Conservation (phyloP, 768 basidiomycete species). For the Trametopsis cervina region DNA sequence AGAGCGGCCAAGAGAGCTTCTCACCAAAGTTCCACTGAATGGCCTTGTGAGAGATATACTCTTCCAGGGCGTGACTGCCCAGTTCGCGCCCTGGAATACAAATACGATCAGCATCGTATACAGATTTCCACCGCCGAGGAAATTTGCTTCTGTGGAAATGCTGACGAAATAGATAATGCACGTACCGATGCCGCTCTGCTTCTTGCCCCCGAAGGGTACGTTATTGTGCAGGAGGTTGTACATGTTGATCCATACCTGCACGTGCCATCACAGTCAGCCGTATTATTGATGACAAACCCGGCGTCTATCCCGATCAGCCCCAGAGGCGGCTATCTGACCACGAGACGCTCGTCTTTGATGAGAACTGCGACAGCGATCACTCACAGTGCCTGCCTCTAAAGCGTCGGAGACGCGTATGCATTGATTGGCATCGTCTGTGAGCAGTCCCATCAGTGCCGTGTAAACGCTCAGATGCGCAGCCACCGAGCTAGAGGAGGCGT, state of each 20-base stretch:
- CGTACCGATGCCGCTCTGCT: slow-evolving; percentile 82
- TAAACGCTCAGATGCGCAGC: no score
- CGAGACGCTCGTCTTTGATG: no score
- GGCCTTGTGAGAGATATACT: slow-evolving; percentile 78
- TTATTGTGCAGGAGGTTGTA: slow-evolving; percentile 81
- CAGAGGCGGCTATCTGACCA: no score
- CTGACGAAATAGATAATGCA: no score
- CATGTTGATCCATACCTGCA: slow-evolving; percentile 87
- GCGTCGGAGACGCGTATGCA: slow-evolving; percentile 85
- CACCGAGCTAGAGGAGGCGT: slow-evolving; percentile 22
- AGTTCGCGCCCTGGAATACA: slow-evolving; percentile 67
- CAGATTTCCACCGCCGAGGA: not conserved
- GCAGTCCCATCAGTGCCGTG: not conserved
- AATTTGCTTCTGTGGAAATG: no score
- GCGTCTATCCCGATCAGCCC: no score
- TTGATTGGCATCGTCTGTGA: slow-evolving; percentile 69
- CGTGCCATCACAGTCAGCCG: no score
- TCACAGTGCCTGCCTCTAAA: slow-evolving; percentile 84
- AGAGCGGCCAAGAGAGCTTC: slow-evolving; percentile 73
- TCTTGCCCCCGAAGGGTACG: slow-evolving; percentile 94
- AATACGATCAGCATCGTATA: slow-evolving; percentile 5
- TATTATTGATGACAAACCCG: no score
- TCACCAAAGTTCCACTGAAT: slow-evolving; percentile 88
- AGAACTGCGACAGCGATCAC: no score
- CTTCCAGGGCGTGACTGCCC: slow-evolving; percentile 76